Percentiles rank a stretch among this genome's conserved stretches.
phyloP scores from a whole-genome alignment of 2,329 filamentous ascomycete species.

The Aspergillus glaucus region DNA sequence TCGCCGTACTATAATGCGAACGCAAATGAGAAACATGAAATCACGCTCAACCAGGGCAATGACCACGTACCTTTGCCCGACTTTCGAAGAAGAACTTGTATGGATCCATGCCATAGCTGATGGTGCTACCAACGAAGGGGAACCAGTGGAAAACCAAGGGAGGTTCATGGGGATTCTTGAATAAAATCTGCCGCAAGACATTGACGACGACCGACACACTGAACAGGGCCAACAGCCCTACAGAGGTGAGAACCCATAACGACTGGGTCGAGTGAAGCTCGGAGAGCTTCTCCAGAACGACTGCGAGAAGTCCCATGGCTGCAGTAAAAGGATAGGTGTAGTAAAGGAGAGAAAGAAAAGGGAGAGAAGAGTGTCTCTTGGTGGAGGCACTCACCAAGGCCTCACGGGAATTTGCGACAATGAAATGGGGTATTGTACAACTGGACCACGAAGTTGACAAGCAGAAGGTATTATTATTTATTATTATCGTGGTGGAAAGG shows the following conservation, averaged over 20 bases:
- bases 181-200: slow-evolving; percentile 69
- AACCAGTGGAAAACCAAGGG: slow-evolving; percentile 61
- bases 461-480: background rate
- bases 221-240: slow-evolving; percentile 44
- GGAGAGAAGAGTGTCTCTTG: background rate
- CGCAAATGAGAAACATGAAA: slow-evolving; percentile 7
- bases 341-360: slow-evolving; percentile 3
- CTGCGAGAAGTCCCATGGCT: slow-evolving; percentile 49
- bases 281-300: slow-evolving; percentile 40
- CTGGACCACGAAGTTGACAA: background rate
- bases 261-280: slow-evolving; percentile 43
- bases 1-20: slow-evolving; percentile 62
- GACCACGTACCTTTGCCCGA: slow-evolving; percentile 60
- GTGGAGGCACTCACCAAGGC: background rate
- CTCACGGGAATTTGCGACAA: background rate
- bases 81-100: slow-evolving; percentile 59
- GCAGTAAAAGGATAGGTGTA: background rate
- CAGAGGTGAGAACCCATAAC: slow-evolving; percentile 40
- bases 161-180: slow-evolving; percentile 75
- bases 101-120: slow-evolving; percentile 86
- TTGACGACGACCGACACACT: slow-evolving; percentile 64
- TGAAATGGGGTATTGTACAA: no score
- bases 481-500: no score
- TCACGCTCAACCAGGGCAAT: background rate
- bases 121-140: slow-evolving; percentile 76